Conservation (phyloP, 331 rosid species). For the Malus hybrid region DNA sequence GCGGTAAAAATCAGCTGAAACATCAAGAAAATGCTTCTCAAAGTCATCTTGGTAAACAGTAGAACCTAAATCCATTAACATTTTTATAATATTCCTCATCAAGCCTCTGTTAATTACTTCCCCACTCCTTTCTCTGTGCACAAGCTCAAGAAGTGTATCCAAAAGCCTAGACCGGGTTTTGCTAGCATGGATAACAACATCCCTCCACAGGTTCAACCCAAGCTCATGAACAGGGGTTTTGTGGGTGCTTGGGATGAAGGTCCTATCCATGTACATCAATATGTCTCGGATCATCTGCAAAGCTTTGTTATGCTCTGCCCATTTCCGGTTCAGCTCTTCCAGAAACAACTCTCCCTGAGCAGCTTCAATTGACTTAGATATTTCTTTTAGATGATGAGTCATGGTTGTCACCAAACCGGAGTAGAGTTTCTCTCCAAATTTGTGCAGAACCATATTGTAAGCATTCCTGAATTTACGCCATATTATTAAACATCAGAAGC, state of each 20-base stretch:
- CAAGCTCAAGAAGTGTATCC: constrained; percentile 72
- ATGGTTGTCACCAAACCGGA: constrained; percentile 61
- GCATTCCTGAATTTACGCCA: constrained; percentile 57
- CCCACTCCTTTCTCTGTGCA: constrained; percentile 68
- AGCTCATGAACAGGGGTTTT: constrained; percentile 85
- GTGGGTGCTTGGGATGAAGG: constrained; percentile 56
- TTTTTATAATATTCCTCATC: constrained; percentile 77
- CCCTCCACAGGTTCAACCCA: constrained; percentile 96
- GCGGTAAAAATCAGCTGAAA: constrained; percentile 65
- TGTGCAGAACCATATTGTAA: constrained; percentile 88
- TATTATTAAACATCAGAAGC: neutral
- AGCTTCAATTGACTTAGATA: constrained; percentile 44
- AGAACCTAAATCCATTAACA: constrained; percentile 81
- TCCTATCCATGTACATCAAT: constrained; percentile 91
- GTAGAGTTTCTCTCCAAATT: constrained; percentile 80
- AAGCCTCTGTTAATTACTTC: constrained; percentile 82
- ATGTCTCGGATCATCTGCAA: constrained; percentile 84
- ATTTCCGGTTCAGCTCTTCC: constrained; percentile 79
- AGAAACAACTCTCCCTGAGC: constrained; percentile 71
- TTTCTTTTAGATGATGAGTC: constrained; percentile 69
- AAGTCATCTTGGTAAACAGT: constrained; percentile 57
- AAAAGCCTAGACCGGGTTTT: constrained; percentile 63
- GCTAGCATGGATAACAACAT: constrained; percentile 64
- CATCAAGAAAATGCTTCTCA: constrained; percentile 63
- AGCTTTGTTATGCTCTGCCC: constrained; percentile 84